Conservation (phyloP, 2,329 filamentous ascomycete genomes). For the Fusarium praegraminearum region DNA sequence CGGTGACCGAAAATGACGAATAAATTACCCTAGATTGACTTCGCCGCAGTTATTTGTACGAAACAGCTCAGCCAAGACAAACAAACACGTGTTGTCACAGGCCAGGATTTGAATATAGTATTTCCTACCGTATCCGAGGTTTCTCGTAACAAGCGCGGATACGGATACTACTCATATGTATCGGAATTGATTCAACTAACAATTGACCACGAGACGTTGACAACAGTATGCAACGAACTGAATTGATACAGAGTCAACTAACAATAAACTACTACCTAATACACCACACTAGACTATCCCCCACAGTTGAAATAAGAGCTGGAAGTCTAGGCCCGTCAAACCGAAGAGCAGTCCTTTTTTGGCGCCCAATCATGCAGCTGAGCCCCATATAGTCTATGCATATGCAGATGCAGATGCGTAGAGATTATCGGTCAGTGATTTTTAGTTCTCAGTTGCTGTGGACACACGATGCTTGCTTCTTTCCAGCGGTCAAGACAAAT, state of each 20-base stretch:
- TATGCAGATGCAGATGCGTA: constrained; percentile 1
- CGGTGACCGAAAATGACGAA: not conserved
- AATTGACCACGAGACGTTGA: not conserved
- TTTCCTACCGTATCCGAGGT: constrained; percentile 31
- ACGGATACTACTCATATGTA: not conserved
- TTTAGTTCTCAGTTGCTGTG: constrained; percentile 10
- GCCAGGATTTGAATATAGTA: constrained; percentile 7
- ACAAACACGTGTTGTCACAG: constrained; percentile 32
- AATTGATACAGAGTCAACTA: not conserved
- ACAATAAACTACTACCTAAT: not conserved
- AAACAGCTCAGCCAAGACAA: constrained; percentile 19
- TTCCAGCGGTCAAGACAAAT: constrained; percentile 41
- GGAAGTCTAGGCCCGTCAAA: constrained; percentile 29
- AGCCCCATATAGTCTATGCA: constrained; percentile 13
- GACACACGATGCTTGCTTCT: constrained; percentile 35
- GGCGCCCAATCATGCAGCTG: constrained; percentile 26
- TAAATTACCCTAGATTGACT: constrained; percentile 13
- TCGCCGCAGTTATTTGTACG: not conserved
- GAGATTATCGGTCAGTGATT: constrained; percentile 13
- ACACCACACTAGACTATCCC: constrained; percentile 3
- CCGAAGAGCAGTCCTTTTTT: constrained; percentile 12
- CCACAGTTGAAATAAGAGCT: constrained; percentile 28
- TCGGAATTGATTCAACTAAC: not conserved
- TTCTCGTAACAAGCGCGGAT: constrained; percentile 4
- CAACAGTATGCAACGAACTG: not conserved